Base-by-base conservation (phyloP, 1,139 yeast genomes). In the Blastobotrys capitulatus region DNA sequence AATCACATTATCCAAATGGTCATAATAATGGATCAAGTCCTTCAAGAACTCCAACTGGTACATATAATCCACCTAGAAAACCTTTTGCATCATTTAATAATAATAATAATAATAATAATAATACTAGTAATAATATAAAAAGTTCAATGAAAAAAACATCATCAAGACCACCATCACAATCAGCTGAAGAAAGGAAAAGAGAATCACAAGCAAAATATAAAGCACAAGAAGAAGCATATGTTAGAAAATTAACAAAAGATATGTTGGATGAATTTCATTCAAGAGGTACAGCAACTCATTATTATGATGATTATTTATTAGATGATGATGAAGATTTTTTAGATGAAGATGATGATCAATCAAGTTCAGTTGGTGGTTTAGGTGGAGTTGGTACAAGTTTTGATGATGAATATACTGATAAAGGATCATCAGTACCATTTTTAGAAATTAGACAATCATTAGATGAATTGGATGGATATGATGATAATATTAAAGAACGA, bases 211-310 rank as follows among this genome's bases (percentile, higher is more conserved):
- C 63, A 6, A 68, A 65, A 50, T 70, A 70, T 52, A 55, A 65
- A 54, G 79, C 82, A 2, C 92, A 86, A 60, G 95, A 86, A 63
- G 75, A 77, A 58, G 79, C 82, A 0, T 86, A 86, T 62, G 65
- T 86, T 49, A 77, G 78, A 52, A 79, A 80, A 60, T 77, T 86
- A 60, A 75, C 79, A 50, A 82, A 82, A 57, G 85, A 80, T 58
- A 68, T 75, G 44, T 77, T 72, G 12, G 88, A 86, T 62, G 95
- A 85, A 57, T 83, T 65, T 47, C 61, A 61, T 47, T 57, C 59
- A 19, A 38, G 60, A 26, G 50, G 61, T 25, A 51, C 60, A 42
- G 48, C 58, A n/a, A 52, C 18, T 55, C 18, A 39, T 19, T 39
- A 39, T 13, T 50, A 27, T 38, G 45, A 35, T 15, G 41, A 44